Evolutionary conservation across 129 eudicot species (phyloP), one percentile per base, ranked within the genome.

Genomic region (Flaveria ramosissima): DNA sequence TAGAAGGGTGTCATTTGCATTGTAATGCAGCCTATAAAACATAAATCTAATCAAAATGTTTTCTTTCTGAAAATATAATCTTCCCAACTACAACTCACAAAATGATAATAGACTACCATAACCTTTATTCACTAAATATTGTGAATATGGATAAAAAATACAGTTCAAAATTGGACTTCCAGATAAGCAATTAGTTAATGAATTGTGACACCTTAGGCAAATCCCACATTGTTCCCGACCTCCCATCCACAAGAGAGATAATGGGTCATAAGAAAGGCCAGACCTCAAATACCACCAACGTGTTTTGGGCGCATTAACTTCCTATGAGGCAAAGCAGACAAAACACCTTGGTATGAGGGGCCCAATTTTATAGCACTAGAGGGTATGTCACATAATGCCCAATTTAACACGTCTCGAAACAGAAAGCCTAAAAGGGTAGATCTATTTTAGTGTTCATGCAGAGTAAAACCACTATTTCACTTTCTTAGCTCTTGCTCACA

Each of bases 101-200:
- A 59, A 42, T 14, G 68, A 24, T 16, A 42, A 74, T 42, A 23
- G 43, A 19, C 19, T 8, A 1, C 24, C 26, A 27, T 43, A 74
- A 59, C 55, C 70, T 74, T 74, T 59, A 46, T 59, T 67, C 59
- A 36, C 77, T 56, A 39, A 17, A 55, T 19, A 13, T 39, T 45
- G 7, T 46, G 55, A 73, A 36, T 36, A 5, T 36, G 41, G 7
- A 4, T n/a, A 36, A 0, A 36, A 36, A 36, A 4, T 36, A 36
- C 41, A 36, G 7, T 36, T 36, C 41, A 36, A 36, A 3, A 36
- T 5, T 36, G 6, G 41, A 36, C 41, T 36, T 36, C 41, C 41
- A 36, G 7, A 36, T 36, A 36, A 30, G 36, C 41, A 36, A 36
- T 36, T 36, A 36, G 41, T 36, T 36, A 5, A 36, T 36, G 41